These are phyloP conservation scores for Carex myosuroides DNA, from an alignment of 176 grass and related monocot genomes.

Conservation along the genomic window DNA sequence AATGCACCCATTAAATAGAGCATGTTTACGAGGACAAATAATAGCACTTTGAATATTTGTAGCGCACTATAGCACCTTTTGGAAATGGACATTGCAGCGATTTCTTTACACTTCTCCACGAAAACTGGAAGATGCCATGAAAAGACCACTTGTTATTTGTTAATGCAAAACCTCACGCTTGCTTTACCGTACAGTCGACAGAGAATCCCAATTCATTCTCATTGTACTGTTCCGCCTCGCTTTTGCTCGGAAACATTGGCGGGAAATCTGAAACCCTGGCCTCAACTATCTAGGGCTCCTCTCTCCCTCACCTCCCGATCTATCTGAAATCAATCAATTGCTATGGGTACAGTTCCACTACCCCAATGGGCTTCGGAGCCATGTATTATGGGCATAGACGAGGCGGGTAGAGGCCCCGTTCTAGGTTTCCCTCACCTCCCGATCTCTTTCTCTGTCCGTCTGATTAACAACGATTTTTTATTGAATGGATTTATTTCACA, in stretches of 20 bases:
- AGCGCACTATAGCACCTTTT: no score
- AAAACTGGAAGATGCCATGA: no score
- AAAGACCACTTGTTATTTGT: background rate
- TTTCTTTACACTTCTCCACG: no score
- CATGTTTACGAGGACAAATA: no score
- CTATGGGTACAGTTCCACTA: background rate
- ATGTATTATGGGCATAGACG: conserved; percentile 51
- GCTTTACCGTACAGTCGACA: background rate
- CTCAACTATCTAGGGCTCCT: background rate
- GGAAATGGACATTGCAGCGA: no score
- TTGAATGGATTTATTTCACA: conserved; percentile 18
- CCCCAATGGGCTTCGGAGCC: conserved; percentile 34
- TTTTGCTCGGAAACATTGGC: background rate
- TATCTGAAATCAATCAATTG: background rate
- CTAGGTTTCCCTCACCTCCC: conserved; percentile 24
- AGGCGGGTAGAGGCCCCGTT: conserved; percentile 46
- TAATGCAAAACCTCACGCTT: background rate
- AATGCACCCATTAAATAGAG: no score
- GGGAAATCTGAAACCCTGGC: background rate
- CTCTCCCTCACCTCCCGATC: background rate
- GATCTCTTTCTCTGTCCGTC: background rate
- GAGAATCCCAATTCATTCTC: background rate
- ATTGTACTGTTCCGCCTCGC: background rate
- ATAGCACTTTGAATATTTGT: no score
- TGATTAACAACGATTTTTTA: background rate